Base-by-base conservation (phyloP, 1,284 basidiomycete genomes). In the Ustilago sp. region DNA sequence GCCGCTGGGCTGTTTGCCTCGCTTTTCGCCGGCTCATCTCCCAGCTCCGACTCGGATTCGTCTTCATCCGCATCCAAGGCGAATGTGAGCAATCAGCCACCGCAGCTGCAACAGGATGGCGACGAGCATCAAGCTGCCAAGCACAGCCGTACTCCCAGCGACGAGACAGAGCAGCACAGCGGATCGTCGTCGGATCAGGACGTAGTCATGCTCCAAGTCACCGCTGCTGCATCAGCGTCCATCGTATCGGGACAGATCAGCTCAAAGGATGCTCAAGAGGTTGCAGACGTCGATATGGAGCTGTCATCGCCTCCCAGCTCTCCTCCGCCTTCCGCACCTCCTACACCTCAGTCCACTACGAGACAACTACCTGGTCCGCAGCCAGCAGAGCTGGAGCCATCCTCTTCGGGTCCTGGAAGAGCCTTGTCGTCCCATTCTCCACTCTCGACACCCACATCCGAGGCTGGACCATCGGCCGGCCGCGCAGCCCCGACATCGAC, bases 271-370 rank as follows among this genome's bases (percentile, higher is more conserved):
- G 64, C 60, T 3, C 63, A 63, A n/a, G 60, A 67, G 12, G 69
- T 67, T 1, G 69, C 60, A 3, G 56, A 72, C 19, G 64, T 66
- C 12, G 60, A 72, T 34, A 67, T 72, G 69, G 55, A 72, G 53
- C 61, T 73, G 1, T 73, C 70, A 1, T 73, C 61, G 7, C 70
- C 70, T 8, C 70, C 70, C 13, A 73, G 70, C 58, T 73, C 70
- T 9, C 59, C 68, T 36, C 69, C 69, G 8, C 63, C 68, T 13
- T 32, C 34, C 34, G 59, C 56, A 43, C 68, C 68, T 1, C 7
- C 31, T 11, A 65, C 68, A 15, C 60, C 57, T 8, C 56, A 35
- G 7, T 8, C 53, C 8, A n/a, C 62, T 28, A 39, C 59, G 2
- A 11, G 39, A 0, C 38, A 53, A 6, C 45, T n/a, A 12, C 38